These are phyloP conservation scores for Leptodermis oblonga DNA, from an alignment of 257 asterid genomes.

Conservation along the genomic window DNA sequence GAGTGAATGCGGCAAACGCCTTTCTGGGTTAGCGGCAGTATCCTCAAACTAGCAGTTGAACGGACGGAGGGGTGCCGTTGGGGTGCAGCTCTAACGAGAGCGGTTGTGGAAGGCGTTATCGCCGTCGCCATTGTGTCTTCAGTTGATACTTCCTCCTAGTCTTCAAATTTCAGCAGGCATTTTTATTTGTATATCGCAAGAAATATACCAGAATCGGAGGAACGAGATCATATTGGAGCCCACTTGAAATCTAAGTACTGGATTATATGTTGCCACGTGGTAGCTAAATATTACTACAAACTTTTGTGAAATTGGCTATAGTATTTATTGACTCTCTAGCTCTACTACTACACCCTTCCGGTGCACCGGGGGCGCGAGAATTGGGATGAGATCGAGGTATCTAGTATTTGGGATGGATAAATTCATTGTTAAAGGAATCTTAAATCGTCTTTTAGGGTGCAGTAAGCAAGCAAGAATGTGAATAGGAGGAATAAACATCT, in stretches of 20 bases:
- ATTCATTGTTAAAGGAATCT: too few relatives aligned
- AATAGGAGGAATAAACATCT: too few relatives aligned
- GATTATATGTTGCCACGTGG: slow-evolving; percentile 9
- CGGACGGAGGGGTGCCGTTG: background rate
- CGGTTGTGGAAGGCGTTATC: background rate
- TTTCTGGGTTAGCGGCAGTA: background rate
- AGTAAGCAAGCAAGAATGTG: too few relatives aligned
- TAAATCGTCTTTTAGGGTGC: too few relatives aligned
- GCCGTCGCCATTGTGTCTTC: slow-evolving; percentile 4
- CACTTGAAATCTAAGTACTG: slow-evolving; percentile 3
- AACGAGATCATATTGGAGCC: background rate
- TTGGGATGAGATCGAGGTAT: too few relatives aligned
- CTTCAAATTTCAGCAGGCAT: background rate
- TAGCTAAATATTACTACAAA: background rate
- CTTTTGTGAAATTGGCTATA: background rate
- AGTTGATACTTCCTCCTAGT: background rate
- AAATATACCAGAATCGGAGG: background rate
- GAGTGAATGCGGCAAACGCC: slow-evolving; percentile 22
- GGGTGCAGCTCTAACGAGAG: slow-evolving; percentile 3
- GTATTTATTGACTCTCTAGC: too few relatives aligned
- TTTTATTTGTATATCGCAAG: background rate
- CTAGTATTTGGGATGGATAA: too few relatives aligned
- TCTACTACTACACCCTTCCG: too few relatives aligned
- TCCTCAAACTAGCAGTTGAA: background rate
- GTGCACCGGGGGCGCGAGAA: too few relatives aligned